These are phyloP conservation scores for Monilinia aucupariae DNA, from an alignment of 2,329 filamentous ascomycete genomes.

Conservation along the genomic window DNA sequence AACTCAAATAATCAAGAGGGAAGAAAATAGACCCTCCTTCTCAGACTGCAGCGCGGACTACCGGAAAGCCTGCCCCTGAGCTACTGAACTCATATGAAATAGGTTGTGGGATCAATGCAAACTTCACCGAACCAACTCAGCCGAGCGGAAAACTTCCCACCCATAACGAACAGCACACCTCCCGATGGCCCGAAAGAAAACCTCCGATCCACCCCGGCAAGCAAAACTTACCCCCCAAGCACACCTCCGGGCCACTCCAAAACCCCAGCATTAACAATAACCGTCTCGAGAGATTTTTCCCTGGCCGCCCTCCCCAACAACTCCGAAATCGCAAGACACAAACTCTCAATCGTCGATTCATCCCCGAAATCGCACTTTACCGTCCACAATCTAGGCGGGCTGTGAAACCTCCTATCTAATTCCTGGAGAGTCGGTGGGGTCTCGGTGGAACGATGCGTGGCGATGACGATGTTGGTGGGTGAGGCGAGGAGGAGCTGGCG, in stretches of 20 bases:
- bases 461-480: slow-evolving; percentile 41
- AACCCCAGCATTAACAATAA: slow-evolving; percentile 1
- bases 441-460: slow-evolving; percentile 38
- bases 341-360: slow-evolving; percentile 44
- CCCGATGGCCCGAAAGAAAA: not conserved
- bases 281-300: not conserved
- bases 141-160: not conserved
- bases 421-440: not conserved
- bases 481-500: slow-evolving; percentile 36
- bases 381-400: slow-evolving; percentile 17
- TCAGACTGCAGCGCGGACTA: too few relatives aligned
- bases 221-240: slow-evolving; percentile 2
- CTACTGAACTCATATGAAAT: not conserved
- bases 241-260: slow-evolving; percentile 6
- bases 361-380: slow-evolving; percentile 47
- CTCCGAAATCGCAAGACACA: slow-evolving; percentile 47
- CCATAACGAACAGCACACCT: not conserved
- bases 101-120: accelerated
- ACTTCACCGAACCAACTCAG: not conserved
- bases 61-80: not conserved
- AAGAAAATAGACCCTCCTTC: too few relatives aligned
- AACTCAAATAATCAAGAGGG: too few relatives aligned
- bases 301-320: not conserved
- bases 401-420: not conserved
- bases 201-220: too few relatives aligned